Evolutionary conservation across 257 asterid species (phyloP), one percentile per base, ranked within the genome.

Genomic region (Jacaranda copaia): DNA sequence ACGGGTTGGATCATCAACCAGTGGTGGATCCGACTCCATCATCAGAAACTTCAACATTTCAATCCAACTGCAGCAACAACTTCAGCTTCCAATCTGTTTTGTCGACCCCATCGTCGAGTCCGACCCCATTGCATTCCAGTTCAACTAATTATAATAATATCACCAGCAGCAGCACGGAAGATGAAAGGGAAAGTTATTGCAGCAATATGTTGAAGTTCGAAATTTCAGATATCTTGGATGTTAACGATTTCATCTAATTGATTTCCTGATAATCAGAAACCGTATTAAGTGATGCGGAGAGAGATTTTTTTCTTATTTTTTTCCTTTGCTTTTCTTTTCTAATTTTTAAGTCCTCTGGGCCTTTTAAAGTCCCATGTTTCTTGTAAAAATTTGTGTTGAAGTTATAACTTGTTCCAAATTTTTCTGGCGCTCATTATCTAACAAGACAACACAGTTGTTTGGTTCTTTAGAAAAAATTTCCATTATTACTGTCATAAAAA

Each of bases 51-150:
- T 75, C 92, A 3, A 88, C 89, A 11, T 84, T 83, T 64, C 93
- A 87, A 56, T 84, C 91, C 15, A 85, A 66, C 83, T 80, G 84
- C 81, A 80, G 75, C 77, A 81, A 76, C 57, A 83, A 85, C 39
- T 85, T 87, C 83, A 59, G 88, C 70, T 87, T 90, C 77, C 95
- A 85, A n/a, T 85, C 90, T 3, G 95, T 85, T 75, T 19, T 88
- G 79, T 92, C 96, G 43, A 89, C 94, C 6, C 93, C 96, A 39
- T 89, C 97, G 1, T 88, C 98, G 32, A 89, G 93, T 63, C 87
- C 96, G 0, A 74, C 92, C 0, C 81, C 86, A 35, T 57, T 84
- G 79, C 77, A 88, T 78, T 88, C 96, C 3, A 81, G 70, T 36
- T 90, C 92, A 9, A 82, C 75, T 40, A 72, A 85, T 15, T 68